These are phyloP conservation scores for Spergularia marina DNA, from an alignment of 148 eudicot species.

Conservation along the genomic window DNA sequence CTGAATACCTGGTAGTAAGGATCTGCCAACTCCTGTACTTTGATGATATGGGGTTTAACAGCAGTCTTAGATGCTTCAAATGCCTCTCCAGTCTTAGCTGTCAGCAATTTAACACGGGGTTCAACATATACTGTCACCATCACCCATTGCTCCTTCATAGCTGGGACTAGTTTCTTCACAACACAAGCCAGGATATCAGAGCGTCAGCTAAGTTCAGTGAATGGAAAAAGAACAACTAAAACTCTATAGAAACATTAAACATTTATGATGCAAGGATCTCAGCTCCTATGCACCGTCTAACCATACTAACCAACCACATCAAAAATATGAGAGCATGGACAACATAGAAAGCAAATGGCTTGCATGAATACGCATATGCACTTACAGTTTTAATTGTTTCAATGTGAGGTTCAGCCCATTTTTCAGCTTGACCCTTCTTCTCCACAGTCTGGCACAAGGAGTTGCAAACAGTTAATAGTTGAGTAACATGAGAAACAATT, in stretches of 20 bases:
- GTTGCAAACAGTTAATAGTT: not conserved
- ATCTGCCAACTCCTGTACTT: conserved; percentile 57
- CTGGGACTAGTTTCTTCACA: conserved; percentile 67
- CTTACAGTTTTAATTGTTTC: conserved; percentile 75
- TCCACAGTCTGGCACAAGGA: conserved; percentile 47
- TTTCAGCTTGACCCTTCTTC: conserved; percentile 65
- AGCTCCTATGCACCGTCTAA: not conserved
- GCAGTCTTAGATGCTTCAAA: conserved; percentile 62
- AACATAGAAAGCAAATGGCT: not conserved
- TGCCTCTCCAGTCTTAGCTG: conserved; percentile 47
- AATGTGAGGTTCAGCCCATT: conserved; percentile 80
- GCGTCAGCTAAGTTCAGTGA: not conserved
- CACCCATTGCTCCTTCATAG: conserved; percentile 73
- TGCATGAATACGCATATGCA: not conserved
- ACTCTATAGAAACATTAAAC: not conserved
- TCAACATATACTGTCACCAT: conserved; percentile 44
- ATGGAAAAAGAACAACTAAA: not conserved
- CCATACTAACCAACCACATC: not conserved
- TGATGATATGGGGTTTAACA: conserved; percentile 61
- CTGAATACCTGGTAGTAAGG: conserved; percentile 74
- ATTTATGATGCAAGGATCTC: conserved; percentile 8
- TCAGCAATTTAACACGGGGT: conserved; percentile 56
- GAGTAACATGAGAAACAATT: not conserved
- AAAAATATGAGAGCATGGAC: not conserved
- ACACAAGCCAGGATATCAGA: conserved; percentile 18